phyloP scores from a whole-genome alignment of 2,329 filamentous ascomycete genomes.

The Ascochyta koolunga region DNA sequence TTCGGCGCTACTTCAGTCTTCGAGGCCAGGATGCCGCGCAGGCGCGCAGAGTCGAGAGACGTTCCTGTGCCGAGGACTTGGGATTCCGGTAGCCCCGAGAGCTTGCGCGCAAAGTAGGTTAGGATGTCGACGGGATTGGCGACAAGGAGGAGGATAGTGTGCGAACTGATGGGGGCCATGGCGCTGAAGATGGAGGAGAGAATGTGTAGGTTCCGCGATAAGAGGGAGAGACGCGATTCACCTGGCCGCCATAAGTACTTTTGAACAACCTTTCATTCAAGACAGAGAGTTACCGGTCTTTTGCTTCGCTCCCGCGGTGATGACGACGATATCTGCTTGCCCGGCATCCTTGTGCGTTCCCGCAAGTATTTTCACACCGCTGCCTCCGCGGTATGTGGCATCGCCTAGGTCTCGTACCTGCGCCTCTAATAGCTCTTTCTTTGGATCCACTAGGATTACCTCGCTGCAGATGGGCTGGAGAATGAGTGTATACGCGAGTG shows the following conservation, averaged over 20 bases:
- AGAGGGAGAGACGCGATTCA: conserved; percentile 54
- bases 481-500: conserved; percentile 59
- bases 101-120: conserved; percentile 56
- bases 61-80: conserved; percentile 63
- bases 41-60: conserved; percentile 58
- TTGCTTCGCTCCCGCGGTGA: conserved; percentile 62
- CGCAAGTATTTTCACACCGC: conserved; percentile 52
- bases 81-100: conserved; percentile 55
- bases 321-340: conserved; percentile 61
- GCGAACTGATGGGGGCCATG: conserved; percentile 57
- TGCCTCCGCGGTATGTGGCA: conserved; percentile 54
- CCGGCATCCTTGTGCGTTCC: conserved; percentile 57
- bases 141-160: conserved; percentile 59
- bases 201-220: conserved; percentile 58
- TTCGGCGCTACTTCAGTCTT: conserved; percentile 48
- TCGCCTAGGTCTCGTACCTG: conserved; percentile 61
- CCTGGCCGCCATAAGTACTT: conserved; percentile 34
- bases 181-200: conserved; percentile 54
- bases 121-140: conserved; percentile 63
- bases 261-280: neutral
- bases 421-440: conserved; percentile 54
- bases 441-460: conserved; percentile 61
- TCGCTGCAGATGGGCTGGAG: conserved; percentile 58
- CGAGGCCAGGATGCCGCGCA: conserved; percentile 54
- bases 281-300: conserved; percentile 41